These are phyloP conservation scores for Calonectria fujianensis DNA, from an alignment of 2,329 filamentous ascomycete genomes.

Conservation along the genomic window DNA sequence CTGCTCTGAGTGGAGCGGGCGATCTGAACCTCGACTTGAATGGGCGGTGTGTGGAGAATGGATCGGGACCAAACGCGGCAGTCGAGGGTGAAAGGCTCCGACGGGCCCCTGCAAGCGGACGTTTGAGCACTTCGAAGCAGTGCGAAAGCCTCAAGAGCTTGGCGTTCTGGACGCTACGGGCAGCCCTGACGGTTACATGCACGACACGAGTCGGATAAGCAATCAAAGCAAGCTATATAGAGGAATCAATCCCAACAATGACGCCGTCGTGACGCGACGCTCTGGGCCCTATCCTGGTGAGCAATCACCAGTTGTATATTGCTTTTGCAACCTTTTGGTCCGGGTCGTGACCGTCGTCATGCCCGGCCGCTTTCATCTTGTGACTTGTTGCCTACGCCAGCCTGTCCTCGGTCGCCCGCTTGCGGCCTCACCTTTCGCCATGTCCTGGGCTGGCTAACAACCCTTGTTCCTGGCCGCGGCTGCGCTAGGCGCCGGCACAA, in stretches of 20 bases:
- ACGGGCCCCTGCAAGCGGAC: constrained; percentile 2
- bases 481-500: constrained; percentile 25
- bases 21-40: constrained; percentile 5
- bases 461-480: constrained; percentile 24
- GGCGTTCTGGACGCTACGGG: not conserved
- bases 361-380: not conserved
- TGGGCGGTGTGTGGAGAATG: constrained; percentile 23
- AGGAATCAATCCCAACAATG: not conserved
- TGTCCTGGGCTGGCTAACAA: constrained; percentile 8
- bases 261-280: not conserved
- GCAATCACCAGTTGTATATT: not conserved
- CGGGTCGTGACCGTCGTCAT: not conserved
- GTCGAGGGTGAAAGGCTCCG: not conserved
- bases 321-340: not conserved
- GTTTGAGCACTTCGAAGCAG: constrained; percentile 3
- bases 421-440: not conserved
- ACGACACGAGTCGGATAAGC: not conserved
- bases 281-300: not conserved
- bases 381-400: not conserved
- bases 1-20: constrained; percentile 13
- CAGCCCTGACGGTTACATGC: not conserved
- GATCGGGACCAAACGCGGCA: constrained; percentile 17
- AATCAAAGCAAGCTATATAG: not conserved
- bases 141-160: not conserved
- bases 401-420: not conserved